Conservation (phyloP, 805 yeast genomes). For the Ogataea henricii region DNA sequence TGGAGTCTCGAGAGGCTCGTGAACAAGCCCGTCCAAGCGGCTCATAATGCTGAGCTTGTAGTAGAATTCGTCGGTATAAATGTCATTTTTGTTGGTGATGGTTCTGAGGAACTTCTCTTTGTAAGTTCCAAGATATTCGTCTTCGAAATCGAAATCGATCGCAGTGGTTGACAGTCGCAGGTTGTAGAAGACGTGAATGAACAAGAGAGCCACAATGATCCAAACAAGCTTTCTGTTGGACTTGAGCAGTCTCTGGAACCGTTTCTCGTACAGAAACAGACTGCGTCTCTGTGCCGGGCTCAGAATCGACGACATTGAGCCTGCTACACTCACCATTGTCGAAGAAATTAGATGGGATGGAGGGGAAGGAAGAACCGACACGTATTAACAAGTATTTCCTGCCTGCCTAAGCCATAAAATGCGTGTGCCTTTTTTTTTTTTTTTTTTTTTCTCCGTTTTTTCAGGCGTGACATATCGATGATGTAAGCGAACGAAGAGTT, state of each 20-base stretch:
- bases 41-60: constrained; percentile 30
- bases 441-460: too few relatives aligned
- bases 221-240: constrained; percentile 18
- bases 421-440: background rate
- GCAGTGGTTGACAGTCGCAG: constrained; percentile 4
- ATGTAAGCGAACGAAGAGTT: background rate
- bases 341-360: background rate
- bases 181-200: constrained; percentile 18
- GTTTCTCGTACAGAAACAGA: constrained; percentile 17
- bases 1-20: constrained; percentile 31
- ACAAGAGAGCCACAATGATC: constrained; percentile 12
- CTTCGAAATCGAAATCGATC: constrained; percentile 24
- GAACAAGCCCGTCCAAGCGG: constrained; percentile 32
- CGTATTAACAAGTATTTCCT: constrained; percentile 1
- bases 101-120: constrained; percentile 31
- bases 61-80: constrained; percentile 31
- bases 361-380: background rate
- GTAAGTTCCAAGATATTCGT: constrained; percentile 33
- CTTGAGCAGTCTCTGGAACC: constrained; percentile 19
- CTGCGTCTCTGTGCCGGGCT: constrained; percentile 15
- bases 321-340: constrained; percentile 6
- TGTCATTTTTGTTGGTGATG: constrained; percentile 23
- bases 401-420: background rate
- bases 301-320: constrained; percentile 6
- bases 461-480: background rate